A percentile compares a stretch with the other conserved stretches of the same genome.
These are phyloP conservation scores for Neoascochyta sp. DNA, from an alignment of 2,329 filamentous ascomycete genomes.

Conservation along the genomic window DNA sequence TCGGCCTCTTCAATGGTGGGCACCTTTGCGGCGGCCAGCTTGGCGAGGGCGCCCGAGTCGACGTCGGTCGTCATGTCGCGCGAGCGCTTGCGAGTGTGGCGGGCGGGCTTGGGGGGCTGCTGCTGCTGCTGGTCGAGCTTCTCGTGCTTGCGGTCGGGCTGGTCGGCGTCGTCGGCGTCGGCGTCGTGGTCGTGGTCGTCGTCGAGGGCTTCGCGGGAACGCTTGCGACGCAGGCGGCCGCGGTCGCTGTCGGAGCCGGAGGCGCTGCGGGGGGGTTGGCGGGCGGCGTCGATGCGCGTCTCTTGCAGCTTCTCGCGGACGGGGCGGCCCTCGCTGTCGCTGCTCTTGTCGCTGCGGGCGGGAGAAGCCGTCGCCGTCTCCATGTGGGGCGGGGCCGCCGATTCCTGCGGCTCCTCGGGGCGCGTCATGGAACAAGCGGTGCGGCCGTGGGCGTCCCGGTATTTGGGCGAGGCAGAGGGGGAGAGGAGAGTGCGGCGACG, in stretches of 20 bases:
- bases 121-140: no score
- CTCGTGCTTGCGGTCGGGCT: constrained; percentile 33
- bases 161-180: constrained; percentile 31
- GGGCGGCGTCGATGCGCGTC: constrained; percentile 52
- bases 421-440: constrained; percentile 25
- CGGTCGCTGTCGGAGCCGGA: constrained; percentile 38
- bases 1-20: constrained; percentile 28
- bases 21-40: constrained; percentile 31
- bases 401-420: constrained; percentile 20
- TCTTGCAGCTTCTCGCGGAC: constrained; percentile 60
- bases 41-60: constrained; percentile 28
- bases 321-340: constrained; percentile 52
- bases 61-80: constrained; percentile 41
- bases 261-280: constrained; percentile 21
- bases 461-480: no score
- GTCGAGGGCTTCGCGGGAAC: constrained; percentile 46
- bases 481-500: constrained; percentile 4
- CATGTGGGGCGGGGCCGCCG: constrained; percentile 6
- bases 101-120: constrained; percentile 28
- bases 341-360: constrained; percentile 40
- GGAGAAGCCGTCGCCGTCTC: constrained; percentile 20
- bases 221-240: constrained; percentile 43
- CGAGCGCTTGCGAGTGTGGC: constrained; percentile 47
- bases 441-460: constrained; percentile 3
- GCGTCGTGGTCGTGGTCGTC: constrained; percentile 32